Conservation (phyloP, 2,329 filamentous ascomycete species). For the Plenodomus biglobosus region DNA sequence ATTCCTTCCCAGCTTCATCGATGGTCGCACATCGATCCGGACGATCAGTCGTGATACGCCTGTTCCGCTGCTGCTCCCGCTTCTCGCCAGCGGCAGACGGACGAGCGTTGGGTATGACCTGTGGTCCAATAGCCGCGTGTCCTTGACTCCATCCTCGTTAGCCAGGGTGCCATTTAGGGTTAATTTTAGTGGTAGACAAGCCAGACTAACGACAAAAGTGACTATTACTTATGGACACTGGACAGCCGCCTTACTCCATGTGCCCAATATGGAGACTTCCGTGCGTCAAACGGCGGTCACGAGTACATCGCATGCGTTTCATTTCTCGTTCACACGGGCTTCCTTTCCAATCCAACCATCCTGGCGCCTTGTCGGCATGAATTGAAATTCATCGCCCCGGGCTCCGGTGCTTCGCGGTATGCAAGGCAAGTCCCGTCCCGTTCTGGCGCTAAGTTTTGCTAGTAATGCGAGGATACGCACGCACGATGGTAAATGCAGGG, state of each 20-base stretch:
- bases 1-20: neutral
- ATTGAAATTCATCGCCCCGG: neutral
- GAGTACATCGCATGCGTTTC: neutral
- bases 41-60: neutral
- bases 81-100: neutral
- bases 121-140: neutral
- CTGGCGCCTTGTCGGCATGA: neutral
- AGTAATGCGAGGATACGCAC: neutral
- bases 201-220: neutral
- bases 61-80: neutral
- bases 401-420: neutral
- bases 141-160: neutral
- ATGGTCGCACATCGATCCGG: neutral
- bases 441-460: neutral
- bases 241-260: too few species aligned
- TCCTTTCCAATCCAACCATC: neutral
- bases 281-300: neutral
- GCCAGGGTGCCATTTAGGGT: neutral
- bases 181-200: neutral
- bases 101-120: neutral
- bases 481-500: neutral
- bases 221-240: too few species aligned
- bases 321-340: neutral
- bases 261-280: neutral
- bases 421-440: neutral